Percentiles rank a stretch among this genome's conserved stretches.
phyloP scores from a whole-genome alignment of 257 asterid genomes.

The Rhazya stricta region DNA sequence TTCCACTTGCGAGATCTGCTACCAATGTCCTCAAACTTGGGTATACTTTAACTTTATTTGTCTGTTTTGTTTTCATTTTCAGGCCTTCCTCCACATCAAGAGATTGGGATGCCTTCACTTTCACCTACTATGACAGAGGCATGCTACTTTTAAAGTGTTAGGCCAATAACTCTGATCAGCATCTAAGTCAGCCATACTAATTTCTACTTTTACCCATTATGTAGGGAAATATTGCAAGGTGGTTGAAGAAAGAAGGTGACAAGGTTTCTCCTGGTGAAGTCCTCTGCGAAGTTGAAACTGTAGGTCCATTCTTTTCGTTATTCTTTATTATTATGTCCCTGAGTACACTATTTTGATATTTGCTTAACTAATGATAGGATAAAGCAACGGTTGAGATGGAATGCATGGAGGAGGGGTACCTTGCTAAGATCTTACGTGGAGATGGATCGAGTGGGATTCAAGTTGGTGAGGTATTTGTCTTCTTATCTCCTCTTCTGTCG shows the following conservation, averaged over 20 bases:
- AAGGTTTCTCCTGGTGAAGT: slow-evolving; percentile 93
- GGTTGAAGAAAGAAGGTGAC: slow-evolving; percentile 99
- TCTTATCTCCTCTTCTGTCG: slow-evolving; percentile 1
- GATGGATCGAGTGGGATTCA: slow-evolving; percentile 90
- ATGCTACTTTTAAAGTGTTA: slow-evolving; percentile 23
- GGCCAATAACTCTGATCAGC: slow-evolving; percentile 11
- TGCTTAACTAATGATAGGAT: slow-evolving; percentile 41
- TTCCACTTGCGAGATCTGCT: background rate
- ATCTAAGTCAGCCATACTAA: slow-evolving; percentile 14
- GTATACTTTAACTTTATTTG: background rate
- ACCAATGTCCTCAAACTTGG: background rate
- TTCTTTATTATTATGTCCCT: background rate
- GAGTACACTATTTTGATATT: background rate
- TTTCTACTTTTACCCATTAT: slow-evolving; percentile 20
- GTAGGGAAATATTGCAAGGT: slow-evolving; percentile 94
- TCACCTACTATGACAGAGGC: slow-evolving; percentile 99
- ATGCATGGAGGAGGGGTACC: slow-evolving; percentile 99
- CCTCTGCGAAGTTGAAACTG: slow-evolving; percentile 99
- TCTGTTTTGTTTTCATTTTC: slow-evolving; percentile 25
- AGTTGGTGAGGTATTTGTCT: slow-evolving; percentile 88
- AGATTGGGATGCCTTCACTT: slow-evolving; percentile 98
- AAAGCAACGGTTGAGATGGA: slow-evolving; percentile 99
- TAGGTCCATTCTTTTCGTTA: slow-evolving; percentile 8
- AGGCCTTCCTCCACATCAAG: slow-evolving; percentile 97
- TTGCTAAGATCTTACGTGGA: slow-evolving; percentile 80